Conservation (phyloP, 2,329 filamentous ascomycete species). For the Paecilomyces sp. region DNA sequence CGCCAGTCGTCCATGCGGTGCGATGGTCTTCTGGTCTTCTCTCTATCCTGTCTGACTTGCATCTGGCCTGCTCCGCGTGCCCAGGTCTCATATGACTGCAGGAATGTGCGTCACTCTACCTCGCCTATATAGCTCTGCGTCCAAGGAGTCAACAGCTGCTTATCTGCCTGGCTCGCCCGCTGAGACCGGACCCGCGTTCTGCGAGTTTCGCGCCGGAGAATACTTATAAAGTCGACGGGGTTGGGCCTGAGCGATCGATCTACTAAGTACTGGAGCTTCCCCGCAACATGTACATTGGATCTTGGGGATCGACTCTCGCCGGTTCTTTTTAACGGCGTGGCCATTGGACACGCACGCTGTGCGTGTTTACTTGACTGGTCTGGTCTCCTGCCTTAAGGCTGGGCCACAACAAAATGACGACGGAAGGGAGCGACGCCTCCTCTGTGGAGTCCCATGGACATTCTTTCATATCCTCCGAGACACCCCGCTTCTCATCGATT, state of each 20-base stretch:
- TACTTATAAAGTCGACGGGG: not conserved
- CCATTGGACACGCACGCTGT: not conserved
- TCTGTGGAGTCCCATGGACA: constrained; percentile 4
- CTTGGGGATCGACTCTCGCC: not conserved
- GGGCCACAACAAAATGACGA: constrained; percentile 10
- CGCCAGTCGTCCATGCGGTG: not conserved
- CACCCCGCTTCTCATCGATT: constrained; percentile 5
- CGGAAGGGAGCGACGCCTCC: constrained; percentile 6
- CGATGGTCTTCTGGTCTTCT: not conserved
- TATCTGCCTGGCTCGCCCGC: not conserved
- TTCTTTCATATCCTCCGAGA: constrained; percentile 1
- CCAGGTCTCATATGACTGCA: constrained; percentile 13
- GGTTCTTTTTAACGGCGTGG: not conserved
- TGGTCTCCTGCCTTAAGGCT: not conserved
- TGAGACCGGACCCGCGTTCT: not conserved
- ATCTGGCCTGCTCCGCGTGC: not conserved
- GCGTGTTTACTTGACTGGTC: not conserved
- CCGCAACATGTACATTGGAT: not conserved
- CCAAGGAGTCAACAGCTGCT: not conserved
- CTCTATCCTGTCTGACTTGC: not conserved
- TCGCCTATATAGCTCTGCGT: not conserved
- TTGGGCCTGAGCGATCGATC: not conserved
- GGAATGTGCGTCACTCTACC: constrained; percentile 1
- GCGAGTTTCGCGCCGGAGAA: not conserved
- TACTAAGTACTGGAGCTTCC: not conserved